These are phyloP conservation scores for Mycena latifolia DNA, from an alignment of 768 basidiomycete genomes.

Conservation along the genomic window DNA sequence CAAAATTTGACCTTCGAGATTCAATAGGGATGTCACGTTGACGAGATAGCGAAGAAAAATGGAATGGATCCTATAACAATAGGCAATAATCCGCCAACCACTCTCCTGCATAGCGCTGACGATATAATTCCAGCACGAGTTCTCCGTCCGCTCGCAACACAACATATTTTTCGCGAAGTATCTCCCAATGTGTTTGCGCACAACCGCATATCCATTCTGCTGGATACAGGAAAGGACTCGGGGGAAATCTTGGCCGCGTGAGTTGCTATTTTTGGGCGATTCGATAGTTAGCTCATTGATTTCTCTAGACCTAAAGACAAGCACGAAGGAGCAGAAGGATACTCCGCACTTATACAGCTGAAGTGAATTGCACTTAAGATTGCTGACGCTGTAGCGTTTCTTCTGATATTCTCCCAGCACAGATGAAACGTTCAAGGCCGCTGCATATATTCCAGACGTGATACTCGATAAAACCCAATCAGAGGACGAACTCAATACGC, in stretches of 20 bases:
- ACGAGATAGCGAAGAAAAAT: conserved; percentile 42
- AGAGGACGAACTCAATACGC: conserved; percentile 33
- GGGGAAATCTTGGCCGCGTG: conserved; percentile 16
- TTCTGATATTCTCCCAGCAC: conserved; percentile 8
- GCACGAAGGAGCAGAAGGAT: conserved; percentile 36
- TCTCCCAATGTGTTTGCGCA: conserved; percentile 44
- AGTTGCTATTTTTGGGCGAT: not conserved
- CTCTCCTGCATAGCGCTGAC: not conserved
- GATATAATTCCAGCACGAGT: conserved; percentile 41
- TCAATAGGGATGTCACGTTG: conserved; percentile 44
- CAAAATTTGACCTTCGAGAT: too few species aligned
- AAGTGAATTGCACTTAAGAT: conserved; percentile 11
- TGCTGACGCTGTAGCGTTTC: not conserved
- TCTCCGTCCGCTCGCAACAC: conserved; percentile 42
- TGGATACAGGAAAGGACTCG: conserved; percentile 33
- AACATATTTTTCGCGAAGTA: conserved; percentile 47
- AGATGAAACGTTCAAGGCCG: conserved; percentile 39
- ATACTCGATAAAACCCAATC: conserved; percentile 33
- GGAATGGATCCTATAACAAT: conserved; percentile 40
- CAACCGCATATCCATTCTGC: conserved; percentile 38
- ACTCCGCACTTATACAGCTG: conserved; percentile 36
- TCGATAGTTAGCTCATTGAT: not conserved
- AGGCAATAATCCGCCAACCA: conserved; percentile 34
- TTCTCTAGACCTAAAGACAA: conserved; percentile 33
- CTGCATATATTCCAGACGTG: conserved; percentile 37